Base-by-base conservation (phyloP, 148 eudicot species). In the Pouteria glomerata region DNA sequence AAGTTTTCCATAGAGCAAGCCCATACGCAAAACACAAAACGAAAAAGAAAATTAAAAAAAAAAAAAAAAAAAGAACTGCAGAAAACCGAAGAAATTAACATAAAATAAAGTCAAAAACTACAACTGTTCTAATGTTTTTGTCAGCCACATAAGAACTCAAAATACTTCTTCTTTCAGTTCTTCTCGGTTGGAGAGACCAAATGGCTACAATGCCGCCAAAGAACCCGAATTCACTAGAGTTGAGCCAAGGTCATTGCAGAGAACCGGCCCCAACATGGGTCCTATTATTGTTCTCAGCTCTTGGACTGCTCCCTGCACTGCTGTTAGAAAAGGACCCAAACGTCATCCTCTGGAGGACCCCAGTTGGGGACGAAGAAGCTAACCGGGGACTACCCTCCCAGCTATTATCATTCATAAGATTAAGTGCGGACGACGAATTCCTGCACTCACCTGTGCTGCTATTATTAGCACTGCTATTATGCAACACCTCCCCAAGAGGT, bases 401-500 rank as follows among this genome's bases (percentile, higher is more conserved):
- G 6, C 75, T n/a, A n/a, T n/a, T 80, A 42, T 76, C 76, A 12
- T 76, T 52, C 72, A 79, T 45, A 0, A 83, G 78, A 72, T 79
- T 81, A 19, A 83, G 81, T n/a, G n/a, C n/a, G 31, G 81, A 68
- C 21, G 81, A 71, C n/a, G 73, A 30, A 33, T 53, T 76, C 66
- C 60, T 83, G 71, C 64, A 1, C 1, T 81, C 80, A 26, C 73
- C 68, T 0, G 50, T 44, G 59, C 70, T 70, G 44, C 57, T 72
- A 44, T 77, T 80, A 23, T n/a, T n/a, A n/a, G n/a, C n/a, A n/a
- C n/a, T n/a, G n/a, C 76, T 81, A 76, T 72, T 80, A 53, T 85
- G 80, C 61, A 90, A 68, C 8, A 81, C 96, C 74, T 90, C 96
- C 2, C 90, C 93, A 24, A 90, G 85, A 14, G 96, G 96, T 52